Evolutionary conservation across 164 flowering plant species (phyloP).

Genomic region (Magnolia kwangsiensis): DNA sequence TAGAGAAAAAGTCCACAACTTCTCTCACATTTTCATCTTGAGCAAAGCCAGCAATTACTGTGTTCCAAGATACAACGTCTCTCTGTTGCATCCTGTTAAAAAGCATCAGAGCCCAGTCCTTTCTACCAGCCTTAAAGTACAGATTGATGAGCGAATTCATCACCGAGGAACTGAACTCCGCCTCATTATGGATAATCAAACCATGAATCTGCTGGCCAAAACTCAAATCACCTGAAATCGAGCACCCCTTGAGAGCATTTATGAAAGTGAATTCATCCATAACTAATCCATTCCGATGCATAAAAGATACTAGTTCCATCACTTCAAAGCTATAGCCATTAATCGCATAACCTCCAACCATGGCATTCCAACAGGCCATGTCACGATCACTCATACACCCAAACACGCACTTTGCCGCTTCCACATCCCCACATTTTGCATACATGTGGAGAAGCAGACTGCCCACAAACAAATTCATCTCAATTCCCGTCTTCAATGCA

Average conservation of each 20-base stretch:
- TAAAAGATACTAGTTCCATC: constrained; percentile 21
- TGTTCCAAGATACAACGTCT: constrained; percentile 56
- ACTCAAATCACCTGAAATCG: constrained; percentile 21
- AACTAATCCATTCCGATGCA: constrained; percentile 23
- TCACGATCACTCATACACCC: constrained; percentile 24
- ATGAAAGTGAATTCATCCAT: constrained; percentile 41
- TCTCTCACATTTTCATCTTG: constrained; percentile 25
- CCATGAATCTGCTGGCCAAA: constrained; percentile 48
- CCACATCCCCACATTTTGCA: constrained; percentile 33
- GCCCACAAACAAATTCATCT: constrained; percentile 35
- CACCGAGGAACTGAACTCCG: constrained; percentile 21
- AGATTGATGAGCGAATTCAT: constrained; percentile 46
- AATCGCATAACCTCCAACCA: constrained; percentile 47
- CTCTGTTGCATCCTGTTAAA: constrained; percentile 32
- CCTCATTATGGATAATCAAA: constrained; percentile 27
- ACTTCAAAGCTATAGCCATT: constrained; percentile 36
- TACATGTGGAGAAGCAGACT: constrained; percentile 41
- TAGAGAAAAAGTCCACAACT: constrained; percentile 23
- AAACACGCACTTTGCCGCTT: constrained; percentile 32
- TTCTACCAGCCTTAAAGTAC: constrained; percentile 37
- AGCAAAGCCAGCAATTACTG: constrained; percentile 30
- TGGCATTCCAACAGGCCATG: constrained; percentile 52
- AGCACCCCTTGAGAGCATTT: constrained; percentile 43
- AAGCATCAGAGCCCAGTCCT: constrained; percentile 26
- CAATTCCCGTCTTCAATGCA: constrained; percentile 39